Percentiles rank a stretch among this genome's conserved stretches.
Conservation (phyloP, 2,329 filamentous ascomycete genomes). For the Ophiostoma sp. region DNA sequence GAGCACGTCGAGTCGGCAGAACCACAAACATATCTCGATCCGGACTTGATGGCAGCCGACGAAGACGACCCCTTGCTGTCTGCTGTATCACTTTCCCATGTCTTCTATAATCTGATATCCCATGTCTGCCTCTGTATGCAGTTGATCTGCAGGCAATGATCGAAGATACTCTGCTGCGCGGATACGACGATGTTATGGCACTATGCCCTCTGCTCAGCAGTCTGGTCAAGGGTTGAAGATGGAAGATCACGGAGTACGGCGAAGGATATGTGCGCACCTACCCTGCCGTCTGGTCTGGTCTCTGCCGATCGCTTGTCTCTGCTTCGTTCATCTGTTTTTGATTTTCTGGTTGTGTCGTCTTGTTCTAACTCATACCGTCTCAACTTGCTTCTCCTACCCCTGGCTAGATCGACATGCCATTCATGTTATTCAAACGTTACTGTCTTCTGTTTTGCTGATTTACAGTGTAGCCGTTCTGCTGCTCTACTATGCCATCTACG, state of each 20-base stretch:
- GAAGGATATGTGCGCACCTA: neutral
- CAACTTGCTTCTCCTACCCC: constrained; percentile 15
- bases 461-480: no score
- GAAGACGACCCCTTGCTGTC: neutral
- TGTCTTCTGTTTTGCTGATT: neutral
- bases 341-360: constrained; percentile 11
- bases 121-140: neutral
- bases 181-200: neutral
- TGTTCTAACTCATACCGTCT: constrained; percentile 19
- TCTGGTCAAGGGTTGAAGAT: neutral
- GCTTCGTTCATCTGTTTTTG: constrained; percentile 19
- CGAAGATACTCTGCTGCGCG: no score
- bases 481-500: no score
- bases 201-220: neutral
- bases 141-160: no score
- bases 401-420: neutral
- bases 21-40: neutral
- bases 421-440: neutral
- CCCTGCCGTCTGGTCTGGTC: neutral
- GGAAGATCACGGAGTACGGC: neutral
- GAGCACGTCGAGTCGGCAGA: neutral
- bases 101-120: neutral
- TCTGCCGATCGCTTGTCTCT: neutral
- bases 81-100: neutral
- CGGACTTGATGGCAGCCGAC: neutral